Evolutionary conservation across 805 yeast genomes (phyloP), one percentile per base, ranked within the genome.

Genomic region (Jamesozyma piceae): DNA sequence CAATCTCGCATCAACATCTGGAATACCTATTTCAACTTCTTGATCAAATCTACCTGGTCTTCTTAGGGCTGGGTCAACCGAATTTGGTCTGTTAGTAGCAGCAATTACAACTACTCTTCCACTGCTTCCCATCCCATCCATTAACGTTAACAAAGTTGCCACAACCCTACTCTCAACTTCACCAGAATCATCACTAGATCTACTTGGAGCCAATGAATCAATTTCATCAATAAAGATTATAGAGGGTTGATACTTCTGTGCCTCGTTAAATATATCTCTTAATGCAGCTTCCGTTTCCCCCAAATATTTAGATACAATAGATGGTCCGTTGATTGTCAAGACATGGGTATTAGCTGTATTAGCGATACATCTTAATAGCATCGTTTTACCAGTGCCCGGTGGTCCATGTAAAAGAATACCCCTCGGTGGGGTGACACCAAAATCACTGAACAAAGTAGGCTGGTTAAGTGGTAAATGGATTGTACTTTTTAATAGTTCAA

Each of bases 391-490:
- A 0, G 97, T 90, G 3, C 98, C 98, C 2, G 97, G 92, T 2
- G 97, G 95, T 0, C 98, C 98, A 64, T 90, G 95, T 11, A 90
- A 64, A 14, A 90, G 65, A n/a, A 90, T 78, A 29, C 98, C 98
- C 44, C 96, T 70, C 13, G 96, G 96, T 8, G 98, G 97, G 8
- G 81, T 72, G 17, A 88, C 81, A n/a, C 90, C 88, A 66, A 90
- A 92, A 42, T 83, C 78, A 6, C 80, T 71, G 53, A 89, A 90
- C 27, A 87, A 63, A 5, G 73, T 71, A 0, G 97, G 95, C 43
- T 77, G 77, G 46, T 80, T 77, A 21, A 92, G 68, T 0, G 99
- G 97, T 2, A 90, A 68, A 42, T 83, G 83, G 8, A 89, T 77
- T 0, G 89, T 77, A 5, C 82, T 71, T 41, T 78, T 71, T 19